A percentile compares a stretch with the other conserved stretches of the same genome.
Evolutionary conservation across 805 yeast species (phyloP).

Genomic region (Candida ascalaphidarum): DNA sequence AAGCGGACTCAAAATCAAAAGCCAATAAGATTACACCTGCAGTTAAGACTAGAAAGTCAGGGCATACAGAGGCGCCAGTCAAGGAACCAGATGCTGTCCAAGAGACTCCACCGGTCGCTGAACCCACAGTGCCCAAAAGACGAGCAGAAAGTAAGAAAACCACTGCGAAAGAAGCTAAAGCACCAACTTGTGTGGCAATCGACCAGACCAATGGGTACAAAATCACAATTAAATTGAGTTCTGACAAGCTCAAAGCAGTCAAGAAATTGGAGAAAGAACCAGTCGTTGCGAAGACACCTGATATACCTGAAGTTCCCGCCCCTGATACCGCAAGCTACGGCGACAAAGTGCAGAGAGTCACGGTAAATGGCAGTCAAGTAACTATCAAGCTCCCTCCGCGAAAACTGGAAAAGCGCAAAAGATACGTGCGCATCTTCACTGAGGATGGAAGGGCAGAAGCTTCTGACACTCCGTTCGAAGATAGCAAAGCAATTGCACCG

Average conservation of each 20-base stretch:
- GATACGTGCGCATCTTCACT: slow-evolving; percentile 35
- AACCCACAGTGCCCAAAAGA: slow-evolving; percentile 1
- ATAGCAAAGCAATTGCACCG: too few species aligned
- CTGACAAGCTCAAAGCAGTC: neutral
- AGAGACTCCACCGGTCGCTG: slow-evolving; percentile 1
- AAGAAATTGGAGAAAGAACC: neutral
- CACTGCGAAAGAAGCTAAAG: neutral
- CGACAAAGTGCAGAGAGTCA: neutral
- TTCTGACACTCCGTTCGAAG: slow-evolving; percentile 36
- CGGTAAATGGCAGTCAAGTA: slow-evolving; percentile 1
- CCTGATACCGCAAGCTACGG: too few species aligned
- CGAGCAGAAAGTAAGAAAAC: neutral
- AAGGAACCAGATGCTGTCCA: neutral
- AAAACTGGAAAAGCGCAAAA: too few species aligned
- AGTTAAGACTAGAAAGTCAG: neutral
- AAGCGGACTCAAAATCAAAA: slow-evolving; percentile 1
- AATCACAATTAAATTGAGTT: neutral
- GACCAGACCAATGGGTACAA: too few species aligned
- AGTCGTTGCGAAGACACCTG: too few species aligned
- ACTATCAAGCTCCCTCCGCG: slow-evolving; percentile 1
- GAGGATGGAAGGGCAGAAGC: slow-evolving; percentile 24
- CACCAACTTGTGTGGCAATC: too few species aligned
- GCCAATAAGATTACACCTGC: neutral
- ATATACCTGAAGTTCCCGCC: too few species aligned
- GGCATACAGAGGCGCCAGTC: neutral